Conservation (phyloP, 1,284 basidiomycete species). For the Athelia psychrophila region DNA sequence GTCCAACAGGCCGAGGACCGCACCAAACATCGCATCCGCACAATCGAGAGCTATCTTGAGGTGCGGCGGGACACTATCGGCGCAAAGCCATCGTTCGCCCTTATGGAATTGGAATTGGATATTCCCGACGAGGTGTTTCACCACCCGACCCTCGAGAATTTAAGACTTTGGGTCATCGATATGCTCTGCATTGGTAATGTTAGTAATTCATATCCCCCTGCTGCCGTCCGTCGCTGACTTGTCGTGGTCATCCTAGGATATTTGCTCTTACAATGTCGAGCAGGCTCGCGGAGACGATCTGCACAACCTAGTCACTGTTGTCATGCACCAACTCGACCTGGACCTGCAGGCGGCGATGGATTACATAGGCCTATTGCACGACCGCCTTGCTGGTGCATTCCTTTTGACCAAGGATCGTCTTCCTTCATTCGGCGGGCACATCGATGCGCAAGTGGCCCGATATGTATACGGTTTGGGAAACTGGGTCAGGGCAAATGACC, state of each 20-base stretch:
- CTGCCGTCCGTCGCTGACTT: neutral
- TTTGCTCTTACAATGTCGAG: constrained; percentile 40
- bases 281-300: constrained; percentile 39
- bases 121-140: constrained; percentile 38
- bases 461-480: constrained; percentile 41
- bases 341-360: constrained; percentile 32
- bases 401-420: constrained; percentile 21
- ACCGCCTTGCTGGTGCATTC: constrained; percentile 24
- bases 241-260: constrained; percentile 26
- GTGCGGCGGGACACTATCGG: constrained; percentile 41
- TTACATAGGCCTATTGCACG: constrained; percentile 25
- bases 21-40: constrained; percentile 25
- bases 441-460: constrained; percentile 26
- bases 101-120: constrained; percentile 33
- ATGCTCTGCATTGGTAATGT: constrained; percentile 42
- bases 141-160: constrained; percentile 34
- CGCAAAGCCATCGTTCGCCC: constrained; percentile 37
- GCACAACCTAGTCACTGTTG: constrained; percentile 42
- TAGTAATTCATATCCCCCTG: constrained; percentile 9
- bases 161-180: constrained; percentile 32
- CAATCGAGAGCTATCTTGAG: constrained; percentile 35
- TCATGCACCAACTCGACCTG: constrained; percentile 34
- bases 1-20: constrained; percentile 41
- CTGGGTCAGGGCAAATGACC: constrained; percentile 39
- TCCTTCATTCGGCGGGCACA: constrained; percentile 28